Conservation (phyloP, 441 rosid species). For the Adansonia grandidieri region DNA sequence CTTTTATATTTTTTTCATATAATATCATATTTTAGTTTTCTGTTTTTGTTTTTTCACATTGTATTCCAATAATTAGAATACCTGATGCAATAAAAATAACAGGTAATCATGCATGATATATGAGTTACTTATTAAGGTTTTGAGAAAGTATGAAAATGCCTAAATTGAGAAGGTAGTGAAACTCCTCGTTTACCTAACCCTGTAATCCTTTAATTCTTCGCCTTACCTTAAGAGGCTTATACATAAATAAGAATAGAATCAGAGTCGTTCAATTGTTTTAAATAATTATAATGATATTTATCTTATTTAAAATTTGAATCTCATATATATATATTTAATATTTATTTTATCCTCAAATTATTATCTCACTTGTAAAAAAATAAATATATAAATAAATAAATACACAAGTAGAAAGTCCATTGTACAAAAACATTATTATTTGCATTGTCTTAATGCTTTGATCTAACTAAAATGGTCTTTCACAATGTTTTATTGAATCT, state of each 20-base stretch:
- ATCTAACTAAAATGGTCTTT: neutral
- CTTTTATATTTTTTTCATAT: too few species aligned
- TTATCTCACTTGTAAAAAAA: too few species aligned
- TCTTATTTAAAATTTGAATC: too few species aligned
- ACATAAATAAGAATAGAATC: neutral
- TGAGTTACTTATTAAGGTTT: neutral
- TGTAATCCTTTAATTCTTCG: too few species aligned
- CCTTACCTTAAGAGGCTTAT: neutral
- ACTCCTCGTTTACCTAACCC: neutral
- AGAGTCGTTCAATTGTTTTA: too few species aligned
- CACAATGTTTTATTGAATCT: constrained; percentile 35
- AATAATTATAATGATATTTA: too few species aligned
- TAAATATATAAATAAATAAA: too few species aligned
- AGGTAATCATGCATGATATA: neutral
- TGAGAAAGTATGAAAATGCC: neutral
- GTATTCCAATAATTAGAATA: too few species aligned
- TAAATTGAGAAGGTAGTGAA: neutral
- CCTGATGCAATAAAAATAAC: neutral
- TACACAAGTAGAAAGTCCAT: neutral
- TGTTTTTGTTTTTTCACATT: too few species aligned
- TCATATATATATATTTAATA: too few species aligned
- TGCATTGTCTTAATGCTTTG: neutral
- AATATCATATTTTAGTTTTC: too few species aligned
- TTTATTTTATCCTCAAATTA: too few species aligned
- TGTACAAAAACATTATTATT: neutral